phyloP scores from a whole-genome alignment of 371 early-diverging fungal species.

The Mucor piriformis region DNA sequence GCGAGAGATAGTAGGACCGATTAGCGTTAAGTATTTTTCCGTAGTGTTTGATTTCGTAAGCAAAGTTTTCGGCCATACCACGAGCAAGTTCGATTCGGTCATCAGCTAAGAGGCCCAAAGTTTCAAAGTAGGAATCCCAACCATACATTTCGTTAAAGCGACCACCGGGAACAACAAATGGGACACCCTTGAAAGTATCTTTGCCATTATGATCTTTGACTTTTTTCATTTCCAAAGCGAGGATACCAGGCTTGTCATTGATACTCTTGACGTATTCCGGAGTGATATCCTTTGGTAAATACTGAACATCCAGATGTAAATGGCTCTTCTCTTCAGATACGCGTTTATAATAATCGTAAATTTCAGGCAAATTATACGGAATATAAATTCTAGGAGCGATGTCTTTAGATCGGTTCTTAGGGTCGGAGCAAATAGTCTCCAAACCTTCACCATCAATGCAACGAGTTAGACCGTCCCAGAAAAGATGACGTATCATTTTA shows the following conservation, averaged over 20 bases:
- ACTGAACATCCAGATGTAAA: constrained; percentile 77
- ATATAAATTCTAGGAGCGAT: constrained; percentile 82
- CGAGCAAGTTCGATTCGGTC: constrained; percentile 77
- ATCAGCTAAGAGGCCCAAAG: constrained; percentile 85
- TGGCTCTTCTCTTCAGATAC: constrained; percentile 65
- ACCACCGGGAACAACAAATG: constrained; percentile 95
- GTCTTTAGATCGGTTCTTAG: constrained; percentile 79
- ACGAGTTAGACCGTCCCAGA: constrained; percentile 91
- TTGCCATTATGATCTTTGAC: constrained; percentile 53
- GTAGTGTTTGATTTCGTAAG: constrained; percentile 92
- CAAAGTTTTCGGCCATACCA: constrained; percentile 94
- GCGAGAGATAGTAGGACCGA: constrained; percentile 91
- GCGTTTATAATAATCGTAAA: constrained; percentile 74
- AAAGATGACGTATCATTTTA: constrained; percentile 84
- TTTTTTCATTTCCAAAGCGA: constrained; percentile 77
- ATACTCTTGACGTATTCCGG: constrained; percentile 88
- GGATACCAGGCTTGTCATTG: constrained; percentile 85
- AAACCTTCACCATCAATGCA: constrained; percentile 89
- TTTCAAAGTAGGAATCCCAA: constrained; percentile 95
- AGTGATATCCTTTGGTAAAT: constrained; percentile 82
- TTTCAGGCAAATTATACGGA: constrained; percentile 76
- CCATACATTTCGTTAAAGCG: constrained; percentile 98
- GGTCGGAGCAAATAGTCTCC: constrained; percentile 84
- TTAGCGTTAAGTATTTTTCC: constrained; percentile 97
- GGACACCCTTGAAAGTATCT: constrained; percentile 66